Evolutionary conservation across 1,139 yeast genomes (phyloP), one percentile per base, ranked within the genome.

Genomic region (Saccharomycopsis hybrid): DNA sequence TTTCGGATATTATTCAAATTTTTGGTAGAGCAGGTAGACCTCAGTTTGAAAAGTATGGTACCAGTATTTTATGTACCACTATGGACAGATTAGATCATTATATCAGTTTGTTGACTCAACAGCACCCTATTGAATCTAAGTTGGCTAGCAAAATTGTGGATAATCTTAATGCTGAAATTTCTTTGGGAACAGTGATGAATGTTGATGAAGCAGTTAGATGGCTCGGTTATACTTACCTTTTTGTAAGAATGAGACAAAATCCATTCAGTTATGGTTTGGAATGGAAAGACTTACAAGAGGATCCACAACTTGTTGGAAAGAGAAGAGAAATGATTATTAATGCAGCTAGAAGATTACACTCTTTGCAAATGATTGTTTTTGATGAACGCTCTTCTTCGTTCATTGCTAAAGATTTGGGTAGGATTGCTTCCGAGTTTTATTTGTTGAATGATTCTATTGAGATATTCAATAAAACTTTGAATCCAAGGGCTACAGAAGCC

Each of bases 1-100:
- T 94, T 25, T 85, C 97, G 0, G 99, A 94, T 68, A 96, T 94
- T 37, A 85, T 94, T 55, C 99, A 94, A 69, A 94, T 94, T 59
- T 92, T 94, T 69, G 99, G 99, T 59, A 86, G 99, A 71, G 98
- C 98, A 40, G 99, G 99, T 68, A 81, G 99, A 69, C 99, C 99
- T 0, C 98, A 95, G 59, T 94, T 80, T 66, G 96, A 94, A 60
- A 79, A 78, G 52, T 84, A 77, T 62, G 99, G 98, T 72, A 86
- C 92, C 1, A 97, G 97, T 70, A 82, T 89, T 40, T 71, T 94
- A 49, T 81, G 94, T 63, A 92, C 98, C 0, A 76, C 95, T 0
- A 74, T 78, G 55, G 97, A 90, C 61, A 73, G 79, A 50, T 67
- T 94, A 30, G 95, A 89, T 58, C 96, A 88, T 60, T 94, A 92